Evolutionary conservation across 176 grass and related monocot genomes (phyloP), one percentile per base, ranked within the genome.

Genomic region (Eleusine coracana): DNA sequence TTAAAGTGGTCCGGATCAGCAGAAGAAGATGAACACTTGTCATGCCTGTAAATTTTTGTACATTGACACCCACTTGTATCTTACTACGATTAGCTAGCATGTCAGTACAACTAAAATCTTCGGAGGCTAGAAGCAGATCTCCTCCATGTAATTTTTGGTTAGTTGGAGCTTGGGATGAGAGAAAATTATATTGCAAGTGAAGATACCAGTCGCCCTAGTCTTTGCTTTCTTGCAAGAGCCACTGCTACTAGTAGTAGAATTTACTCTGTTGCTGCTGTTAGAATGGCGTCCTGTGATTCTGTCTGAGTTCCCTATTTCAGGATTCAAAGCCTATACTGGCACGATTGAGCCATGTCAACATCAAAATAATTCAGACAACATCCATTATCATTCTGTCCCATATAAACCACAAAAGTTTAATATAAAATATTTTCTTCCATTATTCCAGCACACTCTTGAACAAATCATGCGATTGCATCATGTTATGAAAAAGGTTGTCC

Each of bases 31-130:
- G 66, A 72, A 61, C 28, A 42, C 59, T 86, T 21, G 82, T 85
- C 59, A 80, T 81, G 42, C 41, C 12, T 87, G 87, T 87, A 87
- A 84, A 82, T 23, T 91, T 92, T 89, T 85, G 76, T 92, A 92
- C 81, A 87, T 76, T 56, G 49, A 67, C 61, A 71, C 56, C 74
- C 48, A 50, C 48, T 7, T 59, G 21, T 59, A 23, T 23, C 21
- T 59, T 59, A 59, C 6, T 4, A 21, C n/a, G 41, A 46, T 46
- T 44, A 83, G 73, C 11, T 85, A 72, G 65, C 54, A 44, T 65
- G 45, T 82, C 14, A n/a, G 37, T 52, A 49, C 52, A 71, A 39
- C 66, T 46, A 10, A 48, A 10, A 60, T 17, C 52, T 66, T 77
- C 5, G 74, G 54, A 76, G 21, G 74, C 38, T 54, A 66, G 4